Base-by-base conservation (phyloP, 1,284 basidiomycete genomes). In the Cryptococcus floricola region DNA sequence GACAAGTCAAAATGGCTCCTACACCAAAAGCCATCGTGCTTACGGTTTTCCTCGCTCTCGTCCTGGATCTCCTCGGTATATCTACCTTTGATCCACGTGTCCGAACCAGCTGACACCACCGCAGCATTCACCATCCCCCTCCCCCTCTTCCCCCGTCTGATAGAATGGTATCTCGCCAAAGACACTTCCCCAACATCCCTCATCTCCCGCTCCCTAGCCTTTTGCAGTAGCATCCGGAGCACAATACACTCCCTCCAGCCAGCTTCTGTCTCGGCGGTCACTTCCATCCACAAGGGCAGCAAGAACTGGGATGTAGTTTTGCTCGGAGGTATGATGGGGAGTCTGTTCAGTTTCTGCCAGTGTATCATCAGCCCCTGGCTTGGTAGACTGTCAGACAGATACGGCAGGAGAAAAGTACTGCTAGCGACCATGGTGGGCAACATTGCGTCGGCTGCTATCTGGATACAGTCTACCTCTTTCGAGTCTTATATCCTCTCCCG, bases 41-140 rank as follows among this genome's bases (percentile, higher is more conserved):
- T 73, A 85, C 82, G 3, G 81, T 92, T 60, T 90, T 94, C 49
- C 86, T 93, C 70, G 91, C 90, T 2, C 79, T 94, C 39, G 82
- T 94, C 27, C 81, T 94, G 50, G 91, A 94, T 74, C 83, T 94
- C 18, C 87, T 94, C 57, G 85, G 85, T 84, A 12, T 19, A 39
- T 39, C 39, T 9, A 19, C 27, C 6, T 19, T 16, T 13, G 4
- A 42, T 6, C 16, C 39, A 18, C 25, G n/a, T 47, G 25, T 31
- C 25, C 10, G 8, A 28, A 18, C 23, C 6, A 38, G 51, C 48
- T 57, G 31, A 52, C 39, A 31, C 41, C 18, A 38, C 39, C 38
- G 27, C 67, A 86, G 90, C 91, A 13, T 94, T 93, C 75, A 94
- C 91, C n/a, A 89, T 94, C 45, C 91, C 91, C n/a, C 80, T 94